A percentile compares a stretch with the other conserved stretches of the same genome.
phyloP scores from a whole-genome alignment of 2,329 filamentous ascomycete genomes.

The Aureobasidium sp. region DNA sequence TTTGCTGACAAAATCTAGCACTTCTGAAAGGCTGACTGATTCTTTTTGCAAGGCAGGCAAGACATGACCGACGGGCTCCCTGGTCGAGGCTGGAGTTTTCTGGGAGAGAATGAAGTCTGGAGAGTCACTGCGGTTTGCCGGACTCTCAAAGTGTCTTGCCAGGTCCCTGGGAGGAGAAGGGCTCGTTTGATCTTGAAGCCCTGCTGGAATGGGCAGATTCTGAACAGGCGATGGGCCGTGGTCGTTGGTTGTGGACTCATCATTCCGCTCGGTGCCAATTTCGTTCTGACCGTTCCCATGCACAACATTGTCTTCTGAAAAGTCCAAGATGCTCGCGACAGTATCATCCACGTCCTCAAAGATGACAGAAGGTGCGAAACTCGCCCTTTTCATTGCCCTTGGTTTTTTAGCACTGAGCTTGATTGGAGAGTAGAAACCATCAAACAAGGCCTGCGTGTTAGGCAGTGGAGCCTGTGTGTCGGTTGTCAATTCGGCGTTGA shows the following conservation, averaged over 20 bases:
- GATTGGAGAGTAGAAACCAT: conserved; percentile 22
- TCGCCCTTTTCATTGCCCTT: background rate
- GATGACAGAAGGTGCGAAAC: conserved; percentile 11
- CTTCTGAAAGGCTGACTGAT: background rate
- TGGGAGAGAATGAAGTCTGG: conserved; percentile 1
- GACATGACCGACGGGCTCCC: background rate
- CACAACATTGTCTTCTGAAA: background rate
- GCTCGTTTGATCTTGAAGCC: background rate
- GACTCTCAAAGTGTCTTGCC: background rate
- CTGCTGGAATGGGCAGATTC: background rate
- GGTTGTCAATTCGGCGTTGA: conserved; percentile 18
- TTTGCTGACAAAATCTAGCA: background rate
- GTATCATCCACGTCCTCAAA: background rate
- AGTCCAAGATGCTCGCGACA: background rate
- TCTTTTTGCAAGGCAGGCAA: background rate
- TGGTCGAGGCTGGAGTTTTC: background rate
- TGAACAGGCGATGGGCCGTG: background rate
- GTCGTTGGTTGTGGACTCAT: background rate
- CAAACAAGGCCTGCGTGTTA: conserved; percentile 38
- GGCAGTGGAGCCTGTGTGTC: conserved; percentile 20
- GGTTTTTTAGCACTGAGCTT: background rate
- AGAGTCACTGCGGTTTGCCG: background rate
- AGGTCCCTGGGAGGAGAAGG: background rate
- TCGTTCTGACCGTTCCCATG: background rate
- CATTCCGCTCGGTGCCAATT: background rate